Evolutionary conservation across 176 grass and related monocot genomes (phyloP).

Genomic region (Carex myosuroides): DNA sequence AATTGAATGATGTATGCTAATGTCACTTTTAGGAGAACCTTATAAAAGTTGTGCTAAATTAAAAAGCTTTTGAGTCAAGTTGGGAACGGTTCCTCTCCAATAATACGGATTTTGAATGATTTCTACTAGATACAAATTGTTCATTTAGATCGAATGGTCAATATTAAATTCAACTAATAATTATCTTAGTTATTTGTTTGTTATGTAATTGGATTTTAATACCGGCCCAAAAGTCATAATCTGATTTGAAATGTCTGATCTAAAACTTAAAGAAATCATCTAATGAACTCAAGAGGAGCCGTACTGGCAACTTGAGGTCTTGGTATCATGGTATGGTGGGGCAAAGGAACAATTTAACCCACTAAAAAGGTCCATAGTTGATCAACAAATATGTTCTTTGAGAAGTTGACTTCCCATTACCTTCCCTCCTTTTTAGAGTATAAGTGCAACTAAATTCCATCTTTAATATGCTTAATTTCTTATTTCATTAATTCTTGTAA

Average conservation of each 20-base stretch:
- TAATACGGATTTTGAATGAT: neutral
- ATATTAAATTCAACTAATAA: neutral
- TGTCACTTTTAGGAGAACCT: too few relatives aligned
- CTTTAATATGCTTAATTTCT: neutral
- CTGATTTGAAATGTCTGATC: neutral
- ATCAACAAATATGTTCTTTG: neutral
- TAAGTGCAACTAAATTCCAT: neutral
- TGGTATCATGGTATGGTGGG: neutral
- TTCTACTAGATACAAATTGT: neutral
- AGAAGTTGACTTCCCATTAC: neutral
- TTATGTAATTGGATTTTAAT: neutral
- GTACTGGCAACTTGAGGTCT: neutral
- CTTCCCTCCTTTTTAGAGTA: neutral
- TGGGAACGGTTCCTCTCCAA: too few relatives aligned
- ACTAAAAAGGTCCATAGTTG: neutral
- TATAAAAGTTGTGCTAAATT: too few relatives aligned
- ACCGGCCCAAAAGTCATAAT: neutral
- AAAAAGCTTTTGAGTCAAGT: neutral
- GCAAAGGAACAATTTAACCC: neutral
- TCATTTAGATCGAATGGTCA: neutral
- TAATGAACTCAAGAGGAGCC: too few relatives aligned
- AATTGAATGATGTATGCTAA: too few relatives aligned
- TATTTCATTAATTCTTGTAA: neutral
- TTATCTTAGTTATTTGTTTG: too few relatives aligned
- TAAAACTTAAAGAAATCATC: neutral